Evolutionary conservation across 2,329 filamentous ascomycete genomes (phyloP), one percentile per base, ranked within the genome.

Genomic region (Sarocladiaceae sp.): DNA sequence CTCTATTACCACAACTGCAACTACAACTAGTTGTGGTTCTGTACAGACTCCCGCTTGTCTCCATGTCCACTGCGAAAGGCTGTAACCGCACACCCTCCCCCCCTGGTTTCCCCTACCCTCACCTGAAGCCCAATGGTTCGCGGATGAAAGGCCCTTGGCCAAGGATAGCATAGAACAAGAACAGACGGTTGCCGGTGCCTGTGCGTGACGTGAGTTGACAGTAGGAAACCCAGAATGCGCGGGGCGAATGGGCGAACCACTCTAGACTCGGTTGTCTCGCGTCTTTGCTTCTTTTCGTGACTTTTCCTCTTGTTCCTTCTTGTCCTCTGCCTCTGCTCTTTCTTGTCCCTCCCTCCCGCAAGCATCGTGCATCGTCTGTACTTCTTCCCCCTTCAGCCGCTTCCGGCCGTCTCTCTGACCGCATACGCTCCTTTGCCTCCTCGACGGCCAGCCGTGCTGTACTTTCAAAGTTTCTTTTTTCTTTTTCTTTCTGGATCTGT

Each of bases 331-430:
- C 4, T 18, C 4, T 34, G 32, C 32, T 33, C 13, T n/a, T 44
- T 29, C 11, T 27, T 29, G 9, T 33, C 19, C 37, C 29, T 19
- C 37, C 29, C 37, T 41, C 37, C n/a, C n/a, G n/a, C n/a, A n/a
- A n/a, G n/a, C n/a, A n/a, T 41, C 37, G 26, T 41, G 37, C 37
- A 41, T 41, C 37, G 23, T 41, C 37, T 41, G 37, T 41, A 24
- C 37, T 41, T 41, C 37, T 41, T 34, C 29, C 16, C 9, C 4
- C 6, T 15, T 31, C 41, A 43, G 34, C 34, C 13, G n/a, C n/a
- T n/a, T n/a, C 13, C 31, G 6, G 34, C n/a, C 34, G 23, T 23
- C 4, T 21, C 29, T 29, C 37, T 41, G 23, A 44, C 18, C 15
- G 19, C 15, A 34, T 44, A 35, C 29, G 21, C 27, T 44, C 29